Conservation (phyloP, 495 filamentous ascomycete species). For the Xylaria grammica region DNA sequence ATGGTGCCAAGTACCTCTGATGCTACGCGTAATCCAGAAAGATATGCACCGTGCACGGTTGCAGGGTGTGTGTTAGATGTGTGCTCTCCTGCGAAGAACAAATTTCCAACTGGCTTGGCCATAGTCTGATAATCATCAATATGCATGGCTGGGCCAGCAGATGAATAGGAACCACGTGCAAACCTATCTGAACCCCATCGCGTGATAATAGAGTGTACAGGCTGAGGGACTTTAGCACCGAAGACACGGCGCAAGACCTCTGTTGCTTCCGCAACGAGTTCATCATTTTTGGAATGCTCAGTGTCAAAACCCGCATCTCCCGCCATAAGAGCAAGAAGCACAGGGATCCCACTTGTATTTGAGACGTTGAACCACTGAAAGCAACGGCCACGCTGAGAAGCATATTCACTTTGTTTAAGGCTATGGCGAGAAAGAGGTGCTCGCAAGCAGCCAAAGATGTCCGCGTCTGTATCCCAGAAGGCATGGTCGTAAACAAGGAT, state of each 20-base stretch:
- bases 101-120: conserved; percentile 81
- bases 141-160: conserved; percentile 77
- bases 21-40: conserved; percentile 88
- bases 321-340: conserved; percentile 91
- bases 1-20: conserved; percentile 80
- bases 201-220: conserved; percentile 89
- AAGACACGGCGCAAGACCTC: conserved; percentile 70
- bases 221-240: conserved; percentile 63
- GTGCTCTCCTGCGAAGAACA: conserved; percentile 97
- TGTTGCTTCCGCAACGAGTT: conserved; percentile 80
- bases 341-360: conserved; percentile 84
- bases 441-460: conserved; percentile 92
- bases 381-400: conserved; percentile 73
- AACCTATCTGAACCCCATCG: conserved; percentile 90
- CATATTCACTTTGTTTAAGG: conserved; percentile 58
- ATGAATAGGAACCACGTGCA: conserved; percentile 91
- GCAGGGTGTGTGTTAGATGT: conserved; percentile 95
- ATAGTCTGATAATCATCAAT: conserved; percentile 92
- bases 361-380: conserved; percentile 98
- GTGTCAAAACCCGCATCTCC: conserved; percentile 91
- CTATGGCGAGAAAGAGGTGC: conserved; percentile 62
- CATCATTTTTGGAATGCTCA: conserved; percentile 73
- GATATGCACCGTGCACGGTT: conserved; percentile 94
- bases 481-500: conserved; percentile 85
- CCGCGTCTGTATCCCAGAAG: conserved; percentile 91